phyloP scores from a whole-genome alignment of 768 basidiomycete species.

The Pisolithus marmoratus region DNA sequence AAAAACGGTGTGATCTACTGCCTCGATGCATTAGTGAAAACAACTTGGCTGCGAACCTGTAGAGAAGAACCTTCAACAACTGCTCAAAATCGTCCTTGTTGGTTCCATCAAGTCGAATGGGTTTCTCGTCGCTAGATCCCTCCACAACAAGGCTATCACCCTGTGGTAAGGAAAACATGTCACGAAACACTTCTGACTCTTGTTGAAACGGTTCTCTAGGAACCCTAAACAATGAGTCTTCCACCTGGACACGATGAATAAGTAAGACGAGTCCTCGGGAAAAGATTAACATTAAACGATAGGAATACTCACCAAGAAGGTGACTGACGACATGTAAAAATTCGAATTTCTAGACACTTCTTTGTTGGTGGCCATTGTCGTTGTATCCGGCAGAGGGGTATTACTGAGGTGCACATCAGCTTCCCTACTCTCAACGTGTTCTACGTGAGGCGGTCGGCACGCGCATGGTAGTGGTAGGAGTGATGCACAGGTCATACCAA shows the following conservation, averaged over 20 bases:
- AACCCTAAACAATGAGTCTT: not conserved
- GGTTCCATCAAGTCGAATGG: not conserved
- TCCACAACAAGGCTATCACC: not conserved
- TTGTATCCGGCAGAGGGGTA: too few species aligned
- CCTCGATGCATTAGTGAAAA: not conserved
- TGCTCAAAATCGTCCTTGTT: not conserved
- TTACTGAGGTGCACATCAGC: too few species aligned
- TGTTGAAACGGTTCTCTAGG: not conserved
- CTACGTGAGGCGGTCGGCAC: too few species aligned
- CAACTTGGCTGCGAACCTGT: not conserved
- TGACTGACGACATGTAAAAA: too few species aligned
- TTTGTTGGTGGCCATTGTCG: too few species aligned
- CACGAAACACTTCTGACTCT: not conserved
- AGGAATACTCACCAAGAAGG: too few species aligned
- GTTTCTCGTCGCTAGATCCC: not conserved
- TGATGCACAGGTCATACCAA: too few species aligned
- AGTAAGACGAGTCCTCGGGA: too few species aligned
- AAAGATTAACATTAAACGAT: too few species aligned
- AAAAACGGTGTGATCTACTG: not conserved
- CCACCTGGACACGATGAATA: not conserved
- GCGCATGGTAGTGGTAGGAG: too few species aligned
- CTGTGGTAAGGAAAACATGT: not conserved
- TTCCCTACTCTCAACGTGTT: too few species aligned
- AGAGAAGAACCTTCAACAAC: not conserved
- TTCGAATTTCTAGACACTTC: too few species aligned